A percentile compares a stretch with the other conserved stretches of the same genome.
Conservation (phyloP, 108 stramenopile genomes). For the Pseudonitzschia multiseries region DNA sequence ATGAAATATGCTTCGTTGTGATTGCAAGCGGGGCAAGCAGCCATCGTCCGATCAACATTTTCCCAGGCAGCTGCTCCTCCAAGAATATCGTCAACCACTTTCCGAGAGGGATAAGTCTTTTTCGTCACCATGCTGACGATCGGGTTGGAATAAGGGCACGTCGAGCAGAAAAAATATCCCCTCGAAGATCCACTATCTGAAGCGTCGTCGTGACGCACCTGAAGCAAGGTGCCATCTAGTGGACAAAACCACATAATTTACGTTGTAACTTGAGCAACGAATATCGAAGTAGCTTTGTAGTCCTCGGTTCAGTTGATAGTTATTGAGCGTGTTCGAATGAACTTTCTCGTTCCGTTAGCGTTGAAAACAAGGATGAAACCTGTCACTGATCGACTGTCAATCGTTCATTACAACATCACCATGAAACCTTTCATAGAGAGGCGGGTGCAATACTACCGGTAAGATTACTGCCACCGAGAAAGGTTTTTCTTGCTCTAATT, state of each 20-base stretch:
- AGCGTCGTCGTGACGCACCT: constrained; percentile 43
- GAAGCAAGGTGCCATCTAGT: constrained; percentile 80
- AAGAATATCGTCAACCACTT: constrained; percentile 95
- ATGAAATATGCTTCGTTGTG: constrained; percentile 96
- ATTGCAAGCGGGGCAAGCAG: constrained; percentile 85
- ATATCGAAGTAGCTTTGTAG: neutral
- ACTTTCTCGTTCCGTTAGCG: no score
- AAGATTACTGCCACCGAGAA: no score
- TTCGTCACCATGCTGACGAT: constrained; percentile 56
- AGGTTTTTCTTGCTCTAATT: no score
- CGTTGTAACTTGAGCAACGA: neutral
- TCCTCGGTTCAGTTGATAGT: no score
- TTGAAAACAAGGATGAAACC: no score
- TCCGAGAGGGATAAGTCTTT: constrained; percentile 65
- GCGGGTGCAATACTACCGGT: no score
- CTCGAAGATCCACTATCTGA: constrained; percentile 9
- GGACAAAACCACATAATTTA: constrained; percentile 88
- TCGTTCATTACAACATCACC: no score
- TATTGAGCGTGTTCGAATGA: no score
- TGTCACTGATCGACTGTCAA: no score
- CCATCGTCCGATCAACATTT: constrained; percentile 94
- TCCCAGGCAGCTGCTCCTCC: constrained; percentile 98
- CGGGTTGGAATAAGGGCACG: constrained; percentile 79
- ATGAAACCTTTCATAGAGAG: no score
- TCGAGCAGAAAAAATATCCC: constrained; percentile 68